Evolutionary conservation across 768 basidiomycete genomes (phyloP).

Genomic region (Leccinum boreale): DNA sequence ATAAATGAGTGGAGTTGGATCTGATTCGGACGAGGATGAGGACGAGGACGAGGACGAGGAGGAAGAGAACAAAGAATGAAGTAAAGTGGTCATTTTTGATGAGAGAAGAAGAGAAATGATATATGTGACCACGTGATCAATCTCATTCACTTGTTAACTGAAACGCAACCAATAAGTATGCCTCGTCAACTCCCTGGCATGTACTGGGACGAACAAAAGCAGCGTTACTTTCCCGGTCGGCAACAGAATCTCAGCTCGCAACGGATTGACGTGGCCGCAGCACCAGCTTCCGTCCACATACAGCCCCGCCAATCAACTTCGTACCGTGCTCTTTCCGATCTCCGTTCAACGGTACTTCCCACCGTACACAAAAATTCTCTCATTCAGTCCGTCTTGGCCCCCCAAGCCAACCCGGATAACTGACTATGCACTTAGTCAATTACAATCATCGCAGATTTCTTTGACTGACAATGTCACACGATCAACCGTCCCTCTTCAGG

Average conservation of each 20-base stretch:
- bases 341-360: conserved; percentile 13
- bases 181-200: conserved; percentile 52
- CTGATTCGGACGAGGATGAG: not conserved
- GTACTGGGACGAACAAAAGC: conserved; percentile 48
- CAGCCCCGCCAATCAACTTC: not conserved
- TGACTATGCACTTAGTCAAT: conserved; percentile 32
- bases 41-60: not conserved
- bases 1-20: not conserved
- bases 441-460: conserved; percentile 39
- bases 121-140: not conserved
- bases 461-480: conserved; percentile 33
- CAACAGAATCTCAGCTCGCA: not conserved
- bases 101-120: not conserved
- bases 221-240: conserved; percentile 52
- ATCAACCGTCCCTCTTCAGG: conserved; percentile 24
- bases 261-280: not conserved
- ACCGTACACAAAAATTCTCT: conserved; percentile 23
- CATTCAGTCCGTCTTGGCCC: conserved; percentile 22
- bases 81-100: not conserved
- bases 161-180: conserved; percentile 28
- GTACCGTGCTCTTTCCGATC: conserved; percentile 5
- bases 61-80: no score
- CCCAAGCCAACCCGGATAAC: not conserved
- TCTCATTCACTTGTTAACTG: not conserved
- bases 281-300: not conserved